phyloP scores from a whole-genome alignment of 2,329 filamentous ascomycete genomes.

The Botrytis paeoniae region DNA sequence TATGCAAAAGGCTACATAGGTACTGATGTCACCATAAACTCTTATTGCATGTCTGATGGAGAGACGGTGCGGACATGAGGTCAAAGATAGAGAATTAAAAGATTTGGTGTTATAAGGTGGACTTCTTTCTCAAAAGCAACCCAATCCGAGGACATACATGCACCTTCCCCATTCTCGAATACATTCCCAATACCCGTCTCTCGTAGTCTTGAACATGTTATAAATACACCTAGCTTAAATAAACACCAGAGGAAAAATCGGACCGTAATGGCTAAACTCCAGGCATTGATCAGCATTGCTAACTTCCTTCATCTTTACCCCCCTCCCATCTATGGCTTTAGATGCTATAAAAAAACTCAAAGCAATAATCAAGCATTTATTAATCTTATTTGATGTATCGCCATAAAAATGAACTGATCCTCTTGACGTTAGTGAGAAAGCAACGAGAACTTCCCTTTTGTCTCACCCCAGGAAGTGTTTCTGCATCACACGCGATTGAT shows the following conservation, averaged over 20 bases:
- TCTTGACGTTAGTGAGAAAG: too few species aligned
- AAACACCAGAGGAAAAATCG: too few species aligned
- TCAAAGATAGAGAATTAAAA: background rate
- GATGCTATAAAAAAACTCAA: background rate
- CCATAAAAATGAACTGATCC: background rate
- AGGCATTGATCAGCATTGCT: background rate
- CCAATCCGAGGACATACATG: background rate
- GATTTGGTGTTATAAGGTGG: background rate
- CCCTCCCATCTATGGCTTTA: too few species aligned
- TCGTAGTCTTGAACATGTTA: background rate
- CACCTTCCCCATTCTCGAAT: background rate
- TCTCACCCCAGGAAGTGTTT: background rate
- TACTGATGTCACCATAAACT: too few species aligned
- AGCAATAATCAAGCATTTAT: background rate
- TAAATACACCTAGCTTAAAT: background rate
- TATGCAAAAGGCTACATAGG: slow-evolving; percentile 24
- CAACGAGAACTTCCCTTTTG: too few species aligned
- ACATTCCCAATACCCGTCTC: background rate
- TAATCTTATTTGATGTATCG: background rate
- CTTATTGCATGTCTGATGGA: background rate
- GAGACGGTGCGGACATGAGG: background rate
- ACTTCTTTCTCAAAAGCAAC: background rate
- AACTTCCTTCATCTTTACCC: too few species aligned
- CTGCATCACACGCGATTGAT: background rate
- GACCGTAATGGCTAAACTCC: background rate